Evolutionary conservation across 352 stramenopile species (phyloP).

Genomic region (Pythium periplocum): DNA sequence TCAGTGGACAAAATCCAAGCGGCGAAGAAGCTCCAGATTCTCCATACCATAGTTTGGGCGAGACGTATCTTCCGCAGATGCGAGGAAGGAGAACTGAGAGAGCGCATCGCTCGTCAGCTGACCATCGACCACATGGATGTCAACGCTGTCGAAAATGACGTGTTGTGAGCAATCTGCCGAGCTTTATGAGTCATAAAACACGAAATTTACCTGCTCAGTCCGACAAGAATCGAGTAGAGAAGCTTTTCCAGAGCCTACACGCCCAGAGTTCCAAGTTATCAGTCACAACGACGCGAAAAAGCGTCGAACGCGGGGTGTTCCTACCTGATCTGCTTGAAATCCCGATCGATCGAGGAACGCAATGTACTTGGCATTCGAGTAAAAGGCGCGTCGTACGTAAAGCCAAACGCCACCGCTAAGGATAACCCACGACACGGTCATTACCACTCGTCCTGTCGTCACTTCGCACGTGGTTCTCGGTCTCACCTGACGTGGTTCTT

Average conservation of each 20-base stretch:
- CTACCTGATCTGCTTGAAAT: conserved; percentile 29
- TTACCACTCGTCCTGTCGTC: not conserved
- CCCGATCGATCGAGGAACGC: conserved; percentile 53
- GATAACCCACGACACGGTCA: not conserved
- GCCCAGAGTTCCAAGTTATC: not conserved
- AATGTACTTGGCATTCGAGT: conserved; percentile 70
- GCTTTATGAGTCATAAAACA: not conserved
- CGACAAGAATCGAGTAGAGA: conserved; percentile 61
- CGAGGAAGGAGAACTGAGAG: conserved; percentile 54
- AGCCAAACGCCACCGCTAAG: conserved; percentile 48
- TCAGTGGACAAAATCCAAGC: no score
- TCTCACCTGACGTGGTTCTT: conserved; percentile 5
- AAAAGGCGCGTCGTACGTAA: conserved; percentile 63
- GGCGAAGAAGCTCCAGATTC: not conserved
- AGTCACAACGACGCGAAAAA: no score
- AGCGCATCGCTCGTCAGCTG: conserved; percentile 46
- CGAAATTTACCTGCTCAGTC: conserved; percentile 46
- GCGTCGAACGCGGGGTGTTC: not conserved
- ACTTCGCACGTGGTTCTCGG: not conserved
- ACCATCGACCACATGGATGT: conserved; percentile 61
- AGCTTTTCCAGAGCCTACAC: conserved; percentile 44
- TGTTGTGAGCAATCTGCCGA: no score
- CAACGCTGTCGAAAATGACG: conserved; percentile 27
- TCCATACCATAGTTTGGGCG: not conserved
- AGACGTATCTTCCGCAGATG: conserved; percentile 8